These are phyloP conservation scores for Allium fistulosum DNA, from an alignment of 106 monocot species.

Conservation along the genomic window DNA sequence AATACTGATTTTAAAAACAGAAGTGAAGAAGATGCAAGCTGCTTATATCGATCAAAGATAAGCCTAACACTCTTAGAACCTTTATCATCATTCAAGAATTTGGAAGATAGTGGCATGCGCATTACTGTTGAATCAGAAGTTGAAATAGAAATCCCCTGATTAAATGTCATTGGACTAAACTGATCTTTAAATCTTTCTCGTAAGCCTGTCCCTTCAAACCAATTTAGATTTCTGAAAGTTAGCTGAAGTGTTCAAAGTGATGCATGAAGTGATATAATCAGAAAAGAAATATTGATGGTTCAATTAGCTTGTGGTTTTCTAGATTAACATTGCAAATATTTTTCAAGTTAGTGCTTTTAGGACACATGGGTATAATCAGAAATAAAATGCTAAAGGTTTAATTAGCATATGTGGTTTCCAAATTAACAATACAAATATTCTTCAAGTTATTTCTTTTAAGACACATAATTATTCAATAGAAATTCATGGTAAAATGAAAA, in stretches of 20 bases:
- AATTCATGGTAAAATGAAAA: not conserved
- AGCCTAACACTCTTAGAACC: conserved; percentile 47
- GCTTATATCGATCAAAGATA: conserved; percentile 71
- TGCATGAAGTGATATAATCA: not conserved
- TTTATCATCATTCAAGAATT: conserved; percentile 48
- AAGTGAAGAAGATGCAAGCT: conserved; percentile 60
- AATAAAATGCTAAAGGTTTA: too few relatives aligned
- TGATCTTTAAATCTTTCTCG: conserved; percentile 80
- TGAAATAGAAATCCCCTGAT: conserved; percentile 33
- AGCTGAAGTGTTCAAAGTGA: not conserved
- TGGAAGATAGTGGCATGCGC: conserved; percentile 91
- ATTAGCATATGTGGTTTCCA: too few relatives aligned
- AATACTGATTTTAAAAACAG: conserved; percentile 76
- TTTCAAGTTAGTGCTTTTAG: not conserved
- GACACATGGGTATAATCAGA: too few relatives aligned
- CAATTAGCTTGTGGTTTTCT: too few relatives aligned
- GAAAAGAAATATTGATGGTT: not conserved
- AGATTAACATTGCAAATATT: not conserved
- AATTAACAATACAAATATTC: too few relatives aligned
- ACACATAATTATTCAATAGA: not conserved
- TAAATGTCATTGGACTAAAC: conserved; percentile 65
- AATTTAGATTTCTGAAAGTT: conserved; percentile 1
- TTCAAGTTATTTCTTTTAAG: not conserved
- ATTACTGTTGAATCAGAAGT: conserved; percentile 68
- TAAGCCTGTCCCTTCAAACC: conserved; percentile 68